A percentile compares a stretch with the other conserved stretches of the same genome.
Evolutionary conservation across 345 rosid species (phyloP).

Genomic region (Populus euphratica): DNA sequence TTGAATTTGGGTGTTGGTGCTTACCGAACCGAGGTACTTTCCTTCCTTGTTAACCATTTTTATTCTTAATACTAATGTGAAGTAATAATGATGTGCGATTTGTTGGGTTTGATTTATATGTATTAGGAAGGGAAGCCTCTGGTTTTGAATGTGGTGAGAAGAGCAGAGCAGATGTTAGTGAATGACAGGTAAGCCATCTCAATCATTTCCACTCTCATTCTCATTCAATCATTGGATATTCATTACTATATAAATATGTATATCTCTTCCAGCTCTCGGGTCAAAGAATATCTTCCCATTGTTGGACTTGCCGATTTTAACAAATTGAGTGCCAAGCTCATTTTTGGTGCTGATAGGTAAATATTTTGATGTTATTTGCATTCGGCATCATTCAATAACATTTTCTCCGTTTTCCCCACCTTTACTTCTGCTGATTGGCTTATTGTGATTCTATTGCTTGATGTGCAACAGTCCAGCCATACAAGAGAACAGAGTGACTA

Average conservation of each 20-base stretch:
- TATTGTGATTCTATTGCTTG: not conserved
- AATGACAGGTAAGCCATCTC: slow-evolving; percentile 52
- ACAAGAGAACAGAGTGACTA: slow-evolving; percentile 68
- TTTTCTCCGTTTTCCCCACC: no score
- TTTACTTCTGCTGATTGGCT: not conserved
- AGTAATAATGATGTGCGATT: not conserved
- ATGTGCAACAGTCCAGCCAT: slow-evolving; percentile 64
- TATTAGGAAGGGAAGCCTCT: slow-evolving; percentile 82
- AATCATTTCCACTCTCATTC: not conserved
- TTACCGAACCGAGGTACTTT: slow-evolving; percentile 80
- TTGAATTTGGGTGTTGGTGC: slow-evolving; percentile 94
- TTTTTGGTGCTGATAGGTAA: slow-evolving; percentile 26
- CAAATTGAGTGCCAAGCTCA: slow-evolving; percentile 26
- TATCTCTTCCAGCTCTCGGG: slow-evolving; percentile 20
- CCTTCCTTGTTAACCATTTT: not conserved
- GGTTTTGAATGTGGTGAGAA: slow-evolving; percentile 70
- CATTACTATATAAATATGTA: not conserved
- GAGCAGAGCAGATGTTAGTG: slow-evolving; percentile 71
- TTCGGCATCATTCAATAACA: no score
- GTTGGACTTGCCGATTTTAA: slow-evolving; percentile 29
- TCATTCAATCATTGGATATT: not conserved
- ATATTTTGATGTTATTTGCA: no score
- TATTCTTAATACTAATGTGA: not conserved
- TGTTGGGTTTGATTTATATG: not conserved
- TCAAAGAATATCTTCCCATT: slow-evolving; percentile 30